Evolutionary conservation across 2,329 filamentous ascomycete genomes (phyloP).

Genomic region (Stemphylium vesicarium): DNA sequence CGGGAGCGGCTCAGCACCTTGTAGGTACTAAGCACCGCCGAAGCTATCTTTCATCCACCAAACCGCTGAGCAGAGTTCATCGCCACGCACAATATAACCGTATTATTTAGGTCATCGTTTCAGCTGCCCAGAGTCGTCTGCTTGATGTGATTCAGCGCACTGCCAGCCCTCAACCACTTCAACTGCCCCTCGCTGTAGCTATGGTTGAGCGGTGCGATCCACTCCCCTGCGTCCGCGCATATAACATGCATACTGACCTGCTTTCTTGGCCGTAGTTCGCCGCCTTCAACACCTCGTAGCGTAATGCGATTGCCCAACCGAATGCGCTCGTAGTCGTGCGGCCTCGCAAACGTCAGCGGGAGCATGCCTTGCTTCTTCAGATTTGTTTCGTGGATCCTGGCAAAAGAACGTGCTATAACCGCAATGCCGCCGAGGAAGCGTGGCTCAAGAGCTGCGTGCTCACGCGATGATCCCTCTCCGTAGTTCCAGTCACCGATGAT

Average conservation of each 20-base stretch:
- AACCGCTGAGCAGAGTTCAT: no score
- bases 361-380: no score
- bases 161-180: slow-evolving; percentile 24
- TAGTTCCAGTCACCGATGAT: slow-evolving; percentile 46
- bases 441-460: no score
- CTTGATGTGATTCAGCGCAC: slow-evolving; percentile 44
- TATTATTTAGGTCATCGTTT: not conserved
- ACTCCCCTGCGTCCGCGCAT: slow-evolving; percentile 30
- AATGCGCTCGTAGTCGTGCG: slow-evolving; percentile 28
- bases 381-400: no score
- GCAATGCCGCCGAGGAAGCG: no score
- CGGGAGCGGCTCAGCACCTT: no score
- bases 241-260: slow-evolving; percentile 40
- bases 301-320: slow-evolving; percentile 24
- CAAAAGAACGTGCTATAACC: no score
- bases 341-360: slow-evolving; percentile 15
- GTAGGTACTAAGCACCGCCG: no score
- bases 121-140: slow-evolving; percentile 1
- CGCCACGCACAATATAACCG: no score
- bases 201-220: slow-evolving; percentile 43
- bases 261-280: slow-evolving; percentile 32
- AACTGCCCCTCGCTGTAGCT: slow-evolving; percentile 43
- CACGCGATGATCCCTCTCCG: slow-evolving; percentile 26
- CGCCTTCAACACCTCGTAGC: slow-evolving; percentile 22
- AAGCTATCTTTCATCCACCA: no score